Evolutionary conservation across 108 stramenopile genomes (phyloP), one percentile per base, ranked within the genome.

Genomic region (Skeletonema tropicum): DNA sequence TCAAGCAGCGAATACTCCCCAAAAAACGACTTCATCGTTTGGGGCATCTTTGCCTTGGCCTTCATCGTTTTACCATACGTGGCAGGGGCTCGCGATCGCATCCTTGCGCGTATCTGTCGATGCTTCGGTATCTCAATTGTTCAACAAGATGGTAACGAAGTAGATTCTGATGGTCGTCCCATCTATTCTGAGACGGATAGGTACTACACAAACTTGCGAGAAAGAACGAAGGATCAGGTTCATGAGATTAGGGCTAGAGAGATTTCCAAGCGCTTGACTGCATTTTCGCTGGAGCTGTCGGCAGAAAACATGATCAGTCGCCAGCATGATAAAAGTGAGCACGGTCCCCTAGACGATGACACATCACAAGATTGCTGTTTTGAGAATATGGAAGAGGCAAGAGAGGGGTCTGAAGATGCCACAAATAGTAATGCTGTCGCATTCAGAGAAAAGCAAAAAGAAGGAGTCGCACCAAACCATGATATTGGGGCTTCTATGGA

Each of bases 31-130:
- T 64, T 73, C n/a, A 52, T 73, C 48, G 57, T 73, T 14, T 73
- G 71, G 62, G 52, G 46, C 4, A 31, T 73, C 30, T 45, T 73
- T 21, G 62, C 63, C 21, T 19, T 63, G 3, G 23, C 52, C 8
- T 73, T 73, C 71, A 55, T 73, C 31, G 29, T 73, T 14, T 23
- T 73, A 13, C 71, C 71, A 25, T 49, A 6, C 14, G 1, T 73
- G 10, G 55, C 32, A 29, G n/a, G 10, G 15, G 19, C 13, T 1
- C 63, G 64, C 32, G 35, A 49, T 23, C 64, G 48, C 62, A 5
- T 14, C 14, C 0, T 38, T 7, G 33, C 4, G 19, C 64, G 35
- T 41, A 25, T 46, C 7, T 46, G 17, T 35, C 31, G 62, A 64
- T 3, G 49, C 9, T 7, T 17, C 13, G 49, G 48, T 9, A 6